A percentile compares a stretch with the other conserved stretches of the same genome.
phyloP scores from a whole-genome alignment of 345 rosid species.

The Populus tremula region DNA sequence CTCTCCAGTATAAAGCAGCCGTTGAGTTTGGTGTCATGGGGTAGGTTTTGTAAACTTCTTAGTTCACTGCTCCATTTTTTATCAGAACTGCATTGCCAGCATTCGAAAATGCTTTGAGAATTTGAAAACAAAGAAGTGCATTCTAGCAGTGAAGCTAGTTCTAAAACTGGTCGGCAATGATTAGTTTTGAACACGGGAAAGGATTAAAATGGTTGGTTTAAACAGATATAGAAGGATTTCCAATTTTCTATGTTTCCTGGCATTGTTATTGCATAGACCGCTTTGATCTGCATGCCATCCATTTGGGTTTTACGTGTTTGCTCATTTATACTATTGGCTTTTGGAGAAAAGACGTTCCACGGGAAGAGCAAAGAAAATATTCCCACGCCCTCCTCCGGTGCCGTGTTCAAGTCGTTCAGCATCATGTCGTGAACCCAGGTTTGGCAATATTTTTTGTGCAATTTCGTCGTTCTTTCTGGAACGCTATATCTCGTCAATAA shows the following conservation, averaged over 20 bases:
- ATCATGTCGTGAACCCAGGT: constrained; percentile 42
- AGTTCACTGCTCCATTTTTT: neutral
- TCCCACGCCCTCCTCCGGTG: constrained; percentile 66
- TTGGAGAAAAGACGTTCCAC: constrained; percentile 36
- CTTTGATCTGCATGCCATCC: neutral
- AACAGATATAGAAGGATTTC: neutral
- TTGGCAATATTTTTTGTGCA: neutral
- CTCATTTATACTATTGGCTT: constrained; percentile 3
- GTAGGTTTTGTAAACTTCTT: constrained; percentile 10
- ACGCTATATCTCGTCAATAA: neutral
- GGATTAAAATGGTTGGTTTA: neutral
- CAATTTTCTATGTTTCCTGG: neutral
- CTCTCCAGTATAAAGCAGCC: constrained; percentile 24
- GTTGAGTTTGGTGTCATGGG: constrained; percentile 18
- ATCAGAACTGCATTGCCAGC: neutral
- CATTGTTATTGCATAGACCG: neutral
- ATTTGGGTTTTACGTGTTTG: neutral
- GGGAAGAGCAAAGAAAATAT: constrained; percentile 47
- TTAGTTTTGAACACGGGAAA: neutral
- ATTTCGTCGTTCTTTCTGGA: neutral
- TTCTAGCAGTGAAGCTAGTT: neutral
- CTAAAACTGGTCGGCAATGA: neutral
- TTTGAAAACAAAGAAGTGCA: neutral
- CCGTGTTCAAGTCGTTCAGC: constrained; percentile 30
- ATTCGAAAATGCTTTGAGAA: neutral